phyloP scores from a whole-genome alignment of 306 rosid species.

The Spatholobus suberectus region DNA sequence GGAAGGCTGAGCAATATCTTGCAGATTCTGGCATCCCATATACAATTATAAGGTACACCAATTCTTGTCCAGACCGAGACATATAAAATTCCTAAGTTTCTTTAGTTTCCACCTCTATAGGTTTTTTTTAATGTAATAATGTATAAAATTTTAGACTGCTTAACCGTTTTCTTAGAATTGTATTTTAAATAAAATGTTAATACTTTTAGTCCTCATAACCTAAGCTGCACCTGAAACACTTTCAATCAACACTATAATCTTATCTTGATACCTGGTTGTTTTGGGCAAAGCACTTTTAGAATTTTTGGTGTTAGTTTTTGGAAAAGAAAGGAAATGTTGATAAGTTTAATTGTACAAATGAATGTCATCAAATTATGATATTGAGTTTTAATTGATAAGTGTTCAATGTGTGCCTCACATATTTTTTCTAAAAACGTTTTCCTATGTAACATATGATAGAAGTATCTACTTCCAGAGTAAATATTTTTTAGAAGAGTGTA shows the following conservation, averaged over 20 bases:
- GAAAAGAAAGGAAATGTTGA: neutral
- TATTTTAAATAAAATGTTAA: neutral
- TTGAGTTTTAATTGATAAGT: neutral
- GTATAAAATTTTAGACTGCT: neutral
- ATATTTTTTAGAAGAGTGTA: no score
- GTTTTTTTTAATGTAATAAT: neutral
- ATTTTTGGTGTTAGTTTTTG: no score
- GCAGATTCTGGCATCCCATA: constrained; percentile 81
- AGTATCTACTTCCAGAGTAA: no score
- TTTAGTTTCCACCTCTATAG: no score
- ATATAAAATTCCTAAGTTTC: neutral
- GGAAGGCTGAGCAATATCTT: constrained; percentile 90
- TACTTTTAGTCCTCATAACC: neutral
- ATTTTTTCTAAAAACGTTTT: no score
- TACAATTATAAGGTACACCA: constrained; percentile 76
- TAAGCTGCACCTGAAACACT: neutral
- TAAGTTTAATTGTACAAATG: neutral
- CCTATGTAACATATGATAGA: no score
- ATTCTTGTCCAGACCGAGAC: neutral
- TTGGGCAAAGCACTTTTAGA: neutral
- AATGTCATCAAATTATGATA: neutral
- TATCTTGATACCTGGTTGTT: neutral
- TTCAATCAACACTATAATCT: neutral
- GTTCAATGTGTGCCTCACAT: neutral
- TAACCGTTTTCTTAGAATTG: constrained; percentile 12